Conservation (phyloP, 495 filamentous ascomycete genomes). For the Durotheca rogersii region DNA sequence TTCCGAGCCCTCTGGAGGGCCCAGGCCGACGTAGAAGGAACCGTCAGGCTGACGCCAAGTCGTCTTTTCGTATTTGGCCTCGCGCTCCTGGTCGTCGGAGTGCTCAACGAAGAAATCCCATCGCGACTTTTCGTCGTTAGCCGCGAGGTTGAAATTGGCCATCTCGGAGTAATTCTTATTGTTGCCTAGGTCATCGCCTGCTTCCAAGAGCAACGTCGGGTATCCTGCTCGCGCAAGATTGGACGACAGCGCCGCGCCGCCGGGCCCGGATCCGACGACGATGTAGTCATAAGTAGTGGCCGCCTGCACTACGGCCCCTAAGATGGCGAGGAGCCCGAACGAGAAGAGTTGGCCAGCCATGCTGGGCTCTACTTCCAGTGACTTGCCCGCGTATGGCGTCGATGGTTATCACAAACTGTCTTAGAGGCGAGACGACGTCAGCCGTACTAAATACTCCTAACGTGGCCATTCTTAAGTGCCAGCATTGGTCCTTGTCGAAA, state of each 20-base stretch:
- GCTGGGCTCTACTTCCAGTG: too few relatives aligned
- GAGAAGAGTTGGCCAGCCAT: conserved; percentile 26
- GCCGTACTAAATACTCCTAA: conserved; percentile 12
- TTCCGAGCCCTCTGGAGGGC: conserved; percentile 46
- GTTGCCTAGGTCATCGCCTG: conserved; percentile 60
- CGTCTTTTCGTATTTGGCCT: conserved; percentile 45
- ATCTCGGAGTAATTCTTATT: conserved; percentile 48
- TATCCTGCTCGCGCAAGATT: conserved; percentile 62
- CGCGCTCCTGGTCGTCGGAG: conserved; percentile 45
- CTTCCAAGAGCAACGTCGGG: conserved; percentile 62
- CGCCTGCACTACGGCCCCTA: conserved; percentile 28
- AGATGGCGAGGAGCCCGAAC: conserved; percentile 32
- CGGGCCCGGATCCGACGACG: conserved; percentile 65
- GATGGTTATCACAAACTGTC: too few relatives aligned
- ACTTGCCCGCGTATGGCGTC: too few relatives aligned
- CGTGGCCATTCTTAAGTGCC: not conserved
- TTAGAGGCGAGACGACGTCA: too few relatives aligned
- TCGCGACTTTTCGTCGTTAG: conserved; percentile 48
- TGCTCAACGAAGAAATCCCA: conserved; percentile 58
- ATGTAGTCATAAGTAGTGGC: conserved; percentile 60
- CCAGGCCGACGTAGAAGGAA: conserved; percentile 49
- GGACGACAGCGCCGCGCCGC: conserved; percentile 63
- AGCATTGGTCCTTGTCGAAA: conserved; percentile 6
- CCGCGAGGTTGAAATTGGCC: conserved; percentile 44
- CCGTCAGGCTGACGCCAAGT: conserved; percentile 48